Base-by-base conservation (phyloP, 768 basidiomycete species). In the Agrocybe chaxingu region DNA sequence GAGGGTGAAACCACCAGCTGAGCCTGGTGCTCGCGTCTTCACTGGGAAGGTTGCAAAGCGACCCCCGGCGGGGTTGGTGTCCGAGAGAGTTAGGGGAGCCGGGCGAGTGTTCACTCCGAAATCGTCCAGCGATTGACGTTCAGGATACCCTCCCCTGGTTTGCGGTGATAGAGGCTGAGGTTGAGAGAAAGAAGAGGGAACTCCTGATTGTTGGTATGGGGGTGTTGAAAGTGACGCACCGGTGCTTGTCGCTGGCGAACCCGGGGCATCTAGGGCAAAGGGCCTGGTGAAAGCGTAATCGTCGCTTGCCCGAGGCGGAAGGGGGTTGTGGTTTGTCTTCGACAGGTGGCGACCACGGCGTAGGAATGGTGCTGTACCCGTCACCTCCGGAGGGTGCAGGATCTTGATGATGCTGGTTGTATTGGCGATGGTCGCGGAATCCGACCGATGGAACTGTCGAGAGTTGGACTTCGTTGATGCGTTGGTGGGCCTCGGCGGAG, bases 31-130 rank as follows among this genome's bases (percentile, higher is more conserved):
- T 44, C 63, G 57, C 49, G 66, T 63, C 51, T 79, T 75, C 12
- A 78, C 74, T 0, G 85, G 87, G 66, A 88, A 80, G 1, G 88
- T 89, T 19, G 83, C 82, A 58, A 87, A 89, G 11, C 81, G 74
- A 0, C 77, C 77, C 1, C 76, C 77, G 8, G 58, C 56, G 29
- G 60, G 59, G 29, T 55, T 59, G 1, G 52, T 52, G 11, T 66
- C 64, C 3, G 62, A 51, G 0, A 57, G 24, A 24, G 24, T 24
- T 5, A 24, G 48, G 11, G 64, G 62, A 8, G 58, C 39, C 7
- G 65, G 53, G 8, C 57, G 53, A n/a, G 48, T 49, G 29, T 62
- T 65, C n/a, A 70, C 58, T 13, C 71, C 76, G 47, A 76, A 74
- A 39, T 80, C 77, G 46, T 80, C 78, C 1, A 72, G 56, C 13